phyloP scores from a whole-genome alignment of 768 basidiomycete species.

The Lactarius akahatsu region DNA sequence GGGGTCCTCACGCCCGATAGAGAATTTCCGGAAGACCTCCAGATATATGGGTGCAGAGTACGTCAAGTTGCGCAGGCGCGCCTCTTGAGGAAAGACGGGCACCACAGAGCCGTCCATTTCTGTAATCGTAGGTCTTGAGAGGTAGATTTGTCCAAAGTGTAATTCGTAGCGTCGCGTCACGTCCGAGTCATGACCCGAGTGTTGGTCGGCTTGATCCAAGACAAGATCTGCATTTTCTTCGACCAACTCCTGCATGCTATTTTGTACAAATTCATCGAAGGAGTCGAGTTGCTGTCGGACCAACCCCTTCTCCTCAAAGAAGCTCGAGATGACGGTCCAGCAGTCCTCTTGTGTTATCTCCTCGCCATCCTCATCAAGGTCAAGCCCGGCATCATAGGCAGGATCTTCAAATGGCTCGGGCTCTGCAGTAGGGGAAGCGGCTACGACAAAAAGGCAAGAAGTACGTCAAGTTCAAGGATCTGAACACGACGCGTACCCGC shows the following conservation, averaged over 20 bases:
- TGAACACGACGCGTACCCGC: constrained; percentile 28
- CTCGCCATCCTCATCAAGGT: constrained; percentile 60
- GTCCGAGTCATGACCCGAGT: constrained; percentile 78
- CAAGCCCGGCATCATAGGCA: constrained; percentile 49
- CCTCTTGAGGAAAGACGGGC: constrained; percentile 96
- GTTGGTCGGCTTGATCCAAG: constrained; percentile 94
- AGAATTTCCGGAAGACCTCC: constrained; percentile 87
- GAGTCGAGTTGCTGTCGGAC: constrained; percentile 97
- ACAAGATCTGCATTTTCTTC: constrained; percentile 96
- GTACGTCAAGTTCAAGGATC: constrained; percentile 13
- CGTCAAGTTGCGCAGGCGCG: constrained; percentile 89
- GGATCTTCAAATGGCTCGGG: constrained; percentile 52
- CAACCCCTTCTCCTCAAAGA: constrained; percentile 96
- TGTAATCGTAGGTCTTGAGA: constrained; percentile 91
- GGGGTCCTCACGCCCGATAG: constrained; percentile 78
- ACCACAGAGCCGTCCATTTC: constrained; percentile 94
- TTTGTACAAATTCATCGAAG: constrained; percentile 98
- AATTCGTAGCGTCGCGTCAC: constrained; percentile 94
- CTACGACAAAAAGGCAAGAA: constrained; percentile 26
- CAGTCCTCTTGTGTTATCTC: constrained; percentile 92
- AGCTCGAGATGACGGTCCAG: constrained; percentile 94
- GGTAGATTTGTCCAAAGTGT: constrained; percentile 96
- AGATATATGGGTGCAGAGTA: constrained; percentile 96
- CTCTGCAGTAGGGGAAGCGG: constrained; percentile 26
- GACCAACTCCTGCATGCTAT: constrained; percentile 98